Percentiles rank a stretch among this genome's conserved stretches.
Evolutionary conservation across 139 green algal species (phyloP).

Genomic region (Coccomyxa sp.): DNA sequence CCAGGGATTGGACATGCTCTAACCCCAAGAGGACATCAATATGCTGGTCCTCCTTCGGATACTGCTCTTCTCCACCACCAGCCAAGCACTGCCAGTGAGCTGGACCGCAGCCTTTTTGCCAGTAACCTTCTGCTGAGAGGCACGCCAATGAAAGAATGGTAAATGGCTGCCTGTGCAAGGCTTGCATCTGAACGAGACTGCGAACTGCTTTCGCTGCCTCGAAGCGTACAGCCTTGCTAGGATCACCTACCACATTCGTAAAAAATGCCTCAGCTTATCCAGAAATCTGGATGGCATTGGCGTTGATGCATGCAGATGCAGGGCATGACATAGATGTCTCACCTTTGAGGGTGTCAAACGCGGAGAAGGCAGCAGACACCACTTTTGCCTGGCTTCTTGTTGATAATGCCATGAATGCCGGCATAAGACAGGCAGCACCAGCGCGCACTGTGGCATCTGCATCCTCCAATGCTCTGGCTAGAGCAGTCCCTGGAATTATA

Average conservation of each 20-base stretch:
- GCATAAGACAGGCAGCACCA: not conserved
- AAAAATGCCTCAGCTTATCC: too few relatives aligned
- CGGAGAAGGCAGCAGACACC: not conserved
- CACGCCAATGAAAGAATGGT: too few relatives aligned
- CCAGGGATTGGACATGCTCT: too few relatives aligned
- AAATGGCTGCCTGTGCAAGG: not conserved
- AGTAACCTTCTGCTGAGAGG: too few relatives aligned
- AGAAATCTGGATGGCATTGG: not conserved
- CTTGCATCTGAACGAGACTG: not conserved
- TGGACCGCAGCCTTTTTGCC: too few relatives aligned
- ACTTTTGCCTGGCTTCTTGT: not conserved
- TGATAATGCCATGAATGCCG: not conserved
- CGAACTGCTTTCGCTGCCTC: not conserved
- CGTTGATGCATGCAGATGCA: not conserved
- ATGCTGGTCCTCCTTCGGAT: too few relatives aligned
- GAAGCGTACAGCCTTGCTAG: not conserved
- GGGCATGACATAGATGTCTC: not conserved
- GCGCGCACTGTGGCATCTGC: constrained; percentile 1
- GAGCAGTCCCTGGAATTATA: not conserved
- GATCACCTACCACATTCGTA: not conserved
- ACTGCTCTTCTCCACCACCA: too few relatives aligned
- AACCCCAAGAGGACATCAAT: too few relatives aligned
- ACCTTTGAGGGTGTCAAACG: constrained; percentile 2
- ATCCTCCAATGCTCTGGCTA: constrained; percentile 3
- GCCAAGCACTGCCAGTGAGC: too few relatives aligned